Base-by-base conservation (phyloP, 2,329 filamentous ascomycete species). In the Phialophora macrospora region DNA sequence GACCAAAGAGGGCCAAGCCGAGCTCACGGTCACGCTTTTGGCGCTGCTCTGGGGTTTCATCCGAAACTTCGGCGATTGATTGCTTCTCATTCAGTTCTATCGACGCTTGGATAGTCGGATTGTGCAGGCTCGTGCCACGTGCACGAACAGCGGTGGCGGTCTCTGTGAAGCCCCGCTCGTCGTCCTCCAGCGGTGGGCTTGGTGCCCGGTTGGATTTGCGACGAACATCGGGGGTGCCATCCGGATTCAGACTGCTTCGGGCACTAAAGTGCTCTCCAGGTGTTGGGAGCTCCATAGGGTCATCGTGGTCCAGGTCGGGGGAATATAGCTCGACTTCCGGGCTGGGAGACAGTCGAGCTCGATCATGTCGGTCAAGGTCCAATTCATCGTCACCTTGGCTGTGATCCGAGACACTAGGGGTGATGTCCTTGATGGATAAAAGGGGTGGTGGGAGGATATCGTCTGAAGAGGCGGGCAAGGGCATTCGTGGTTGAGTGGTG, bases 121-220 rank as follows among this genome's bases (percentile, higher is more conserved):
- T 77, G 59, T 80, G 79, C 20, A 74, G 75, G 66, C 77, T 83
- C 75, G 73, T 79, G 68, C 77, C 81, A 70, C 82, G 84, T 79
- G 84, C 82, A 65, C 87, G 91, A 72, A 98, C 86, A 56, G 90
- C 92, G 71, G 92, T 91, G 17, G 95, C 95, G 1, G 93, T 98
- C 79, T 96, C 92, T 6, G 94, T 97, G 75, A 99, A 99, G 78
- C 98, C 95, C 75, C 90, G 91, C 82, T 98, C 94, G 73, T 98
- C 94, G 73, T 91, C 92, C 80, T 98, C 94, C 44, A 98, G 83
- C 17, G 93, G 92, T 59, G 94, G 93, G 69, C 92, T 95, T 26
- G 90, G 88, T n/a, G 89, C 90, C 66, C 91, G 88, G 67, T 88
- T 84, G 72, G 81, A 77, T 58, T 70, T 62, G 26, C 76, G 73